Conservation (phyloP, 257 asterid species). For the Przewalskia tangutica region DNA sequence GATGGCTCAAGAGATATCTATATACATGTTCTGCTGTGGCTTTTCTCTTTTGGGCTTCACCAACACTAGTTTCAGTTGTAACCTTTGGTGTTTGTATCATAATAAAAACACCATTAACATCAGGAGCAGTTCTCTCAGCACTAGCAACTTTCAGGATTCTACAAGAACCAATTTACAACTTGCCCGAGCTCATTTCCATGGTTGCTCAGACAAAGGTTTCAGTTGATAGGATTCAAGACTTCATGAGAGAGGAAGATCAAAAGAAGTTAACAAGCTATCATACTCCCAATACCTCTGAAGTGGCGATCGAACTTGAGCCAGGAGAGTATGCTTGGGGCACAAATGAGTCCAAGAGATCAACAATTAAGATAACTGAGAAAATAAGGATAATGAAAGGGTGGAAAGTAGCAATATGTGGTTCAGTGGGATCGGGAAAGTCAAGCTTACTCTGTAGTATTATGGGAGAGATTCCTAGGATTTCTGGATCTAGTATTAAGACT, state of each 20-base stretch:
- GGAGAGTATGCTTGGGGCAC: slow-evolving; percentile 69
- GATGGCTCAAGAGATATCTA: slow-evolving; percentile 47
- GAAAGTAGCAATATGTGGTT: slow-evolving; percentile 74
- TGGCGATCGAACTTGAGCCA: slow-evolving; percentile 52
- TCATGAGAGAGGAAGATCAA: slow-evolving; percentile 45
- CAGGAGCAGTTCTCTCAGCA: slow-evolving; percentile 77
- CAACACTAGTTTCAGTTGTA: slow-evolving; percentile 65
- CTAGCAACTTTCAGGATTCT: slow-evolving; percentile 78
- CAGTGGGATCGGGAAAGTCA: slow-evolving; percentile 83
- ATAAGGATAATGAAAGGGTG: slow-evolving; percentile 45
- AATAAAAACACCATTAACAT: slow-evolving; percentile 51
- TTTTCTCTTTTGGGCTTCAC: slow-evolving; percentile 87
- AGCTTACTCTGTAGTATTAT: slow-evolving; percentile 59
- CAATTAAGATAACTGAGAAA: slow-evolving; percentile 33
- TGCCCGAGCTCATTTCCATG: slow-evolving; percentile 75
- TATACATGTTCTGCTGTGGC: slow-evolving; percentile 63
- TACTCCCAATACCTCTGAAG: slow-evolving; percentile 17
- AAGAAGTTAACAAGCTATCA: slow-evolving; percentile 20
- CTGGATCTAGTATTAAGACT: slow-evolving; percentile 49
- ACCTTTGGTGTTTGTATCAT: slow-evolving; percentile 62
- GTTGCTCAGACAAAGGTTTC: slow-evolving; percentile 80
- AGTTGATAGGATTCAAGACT: slow-evolving; percentile 44
- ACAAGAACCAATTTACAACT: slow-evolving; percentile 83
- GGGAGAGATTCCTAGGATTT: slow-evolving; percentile 60
- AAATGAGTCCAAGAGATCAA: slow-evolving; percentile 31